Conservation (phyloP, 176 grass and related monocot species). For the Thinopyrum elongatum region DNA sequence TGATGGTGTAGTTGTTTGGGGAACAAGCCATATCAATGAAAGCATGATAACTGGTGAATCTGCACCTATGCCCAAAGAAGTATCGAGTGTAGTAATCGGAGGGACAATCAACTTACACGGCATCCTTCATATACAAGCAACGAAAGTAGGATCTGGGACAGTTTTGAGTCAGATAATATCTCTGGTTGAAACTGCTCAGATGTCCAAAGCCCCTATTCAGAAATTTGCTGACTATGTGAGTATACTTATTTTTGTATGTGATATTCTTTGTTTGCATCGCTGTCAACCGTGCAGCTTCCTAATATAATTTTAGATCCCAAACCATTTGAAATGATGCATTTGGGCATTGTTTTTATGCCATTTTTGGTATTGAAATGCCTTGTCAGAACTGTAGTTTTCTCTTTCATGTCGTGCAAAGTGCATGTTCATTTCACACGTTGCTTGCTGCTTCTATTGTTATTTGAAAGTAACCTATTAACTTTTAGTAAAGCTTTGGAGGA, state of each 20-base stretch:
- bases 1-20: conserved; percentile 87
- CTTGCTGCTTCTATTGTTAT: not conserved
- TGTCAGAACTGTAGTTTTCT: not conserved
- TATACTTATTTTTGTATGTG: not conserved
- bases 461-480: not conserved
- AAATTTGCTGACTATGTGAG: conserved; percentile 98
- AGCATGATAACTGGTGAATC: conserved; percentile 99
- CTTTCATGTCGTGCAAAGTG: not conserved
- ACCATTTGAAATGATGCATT: not conserved
- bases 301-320: not conserved
- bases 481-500: not conserved
- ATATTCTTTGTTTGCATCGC: not conserved
- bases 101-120: conserved; percentile 97
- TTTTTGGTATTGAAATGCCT: not conserved
- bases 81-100: conserved; percentile 72
- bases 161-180: conserved; percentile 98
- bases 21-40: conserved; percentile 92
- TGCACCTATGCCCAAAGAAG: conserved; percentile 71
- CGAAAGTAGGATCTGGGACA: conserved; percentile 88
- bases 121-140: conserved; percentile 85
- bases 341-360: not conserved
- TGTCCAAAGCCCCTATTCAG: conserved; percentile 99
- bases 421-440: not conserved
- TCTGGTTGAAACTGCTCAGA: conserved; percentile 95
- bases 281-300: not conserved